Conservation (phyloP, 306 rosid species). For the Elaeagnus macrophylla region DNA sequence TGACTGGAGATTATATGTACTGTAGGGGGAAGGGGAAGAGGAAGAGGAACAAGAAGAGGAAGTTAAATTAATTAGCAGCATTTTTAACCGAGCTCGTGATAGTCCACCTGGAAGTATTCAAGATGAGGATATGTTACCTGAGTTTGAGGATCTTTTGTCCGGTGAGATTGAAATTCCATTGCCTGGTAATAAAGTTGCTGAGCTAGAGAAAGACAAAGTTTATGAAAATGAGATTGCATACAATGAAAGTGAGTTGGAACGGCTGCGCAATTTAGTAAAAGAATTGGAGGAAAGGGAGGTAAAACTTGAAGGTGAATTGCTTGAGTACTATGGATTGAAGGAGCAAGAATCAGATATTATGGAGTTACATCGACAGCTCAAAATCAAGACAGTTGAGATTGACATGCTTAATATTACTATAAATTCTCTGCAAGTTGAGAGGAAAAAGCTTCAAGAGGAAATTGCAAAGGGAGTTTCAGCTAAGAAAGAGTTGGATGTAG, state of each 20-base stretch:
- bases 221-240: constrained; percentile 72
- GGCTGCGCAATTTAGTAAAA: constrained; percentile 47
- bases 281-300: constrained; percentile 95
- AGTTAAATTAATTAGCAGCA: constrained; percentile 66
- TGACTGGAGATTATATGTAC: too few species aligned
- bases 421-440: constrained; percentile 77
- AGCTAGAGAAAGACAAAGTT: constrained; percentile 39
- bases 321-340: constrained; percentile 74
- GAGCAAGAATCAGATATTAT: constrained; percentile 62
- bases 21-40: constrained; percentile 34
- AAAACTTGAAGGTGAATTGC: constrained; percentile 84
- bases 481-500: constrained; percentile 69
- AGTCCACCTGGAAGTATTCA: constrained; percentile 30
- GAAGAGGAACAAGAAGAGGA: constrained; percentile 68
- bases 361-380: constrained; percentile 68
- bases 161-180: constrained; percentile 81
- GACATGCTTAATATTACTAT: constrained; percentile 70
- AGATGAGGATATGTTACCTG: constrained; percentile 64
- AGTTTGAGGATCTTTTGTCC: constrained; percentile 63
- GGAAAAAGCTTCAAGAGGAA: constrained; percentile 78
- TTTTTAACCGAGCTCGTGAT: constrained; percentile 48
- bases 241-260: constrained; percentile 68
- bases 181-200: constrained; percentile 25
- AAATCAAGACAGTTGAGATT: constrained; percentile 64
- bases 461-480: constrained; percentile 39